phyloP scores from a whole-genome alignment of 75 land plant species.

The Selaginella tamariscina region DNA sequence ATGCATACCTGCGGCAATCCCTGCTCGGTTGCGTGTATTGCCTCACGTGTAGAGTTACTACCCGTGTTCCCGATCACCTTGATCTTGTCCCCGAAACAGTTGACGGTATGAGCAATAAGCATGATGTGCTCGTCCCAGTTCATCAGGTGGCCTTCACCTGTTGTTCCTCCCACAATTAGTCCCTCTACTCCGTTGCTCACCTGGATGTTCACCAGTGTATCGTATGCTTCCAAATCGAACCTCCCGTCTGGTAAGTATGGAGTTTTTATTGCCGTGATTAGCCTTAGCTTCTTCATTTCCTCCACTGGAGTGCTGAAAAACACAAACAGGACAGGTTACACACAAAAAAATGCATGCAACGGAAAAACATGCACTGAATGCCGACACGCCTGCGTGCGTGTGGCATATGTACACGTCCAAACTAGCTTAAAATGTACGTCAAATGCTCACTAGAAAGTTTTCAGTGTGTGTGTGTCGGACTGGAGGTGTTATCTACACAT shows the following conservation, averaged over 20 bases:
- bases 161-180: conserved; percentile 76
- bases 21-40: conserved; percentile 71
- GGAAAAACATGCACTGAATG: neutral
- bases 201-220: conserved; percentile 44
- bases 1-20: conserved; percentile 86
- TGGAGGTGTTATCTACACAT: neutral
- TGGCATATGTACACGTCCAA: neutral
- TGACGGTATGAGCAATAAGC: conserved; percentile 76
- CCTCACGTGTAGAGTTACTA: conserved; percentile 80
- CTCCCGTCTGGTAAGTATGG: conserved; percentile 77
- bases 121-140: conserved; percentile 86
- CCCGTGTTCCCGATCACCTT: conserved; percentile 89
- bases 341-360: conserved; percentile 11
- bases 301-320: conserved; percentile 58
- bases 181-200: conserved; percentile 65
- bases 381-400: neutral
- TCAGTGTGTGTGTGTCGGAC: neutral
- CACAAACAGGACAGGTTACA: no score
- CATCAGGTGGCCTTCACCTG: conserved; percentile 89
- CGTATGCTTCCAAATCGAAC: conserved; percentile 71
- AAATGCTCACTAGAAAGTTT: neutral
- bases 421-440: neutral
- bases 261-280: conserved; percentile 79
- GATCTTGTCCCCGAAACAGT: conserved; percentile 51
- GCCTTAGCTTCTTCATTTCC: conserved; percentile 44